Conservation (phyloP, 345 rosid species). For the Dipteronia sinensis region DNA sequence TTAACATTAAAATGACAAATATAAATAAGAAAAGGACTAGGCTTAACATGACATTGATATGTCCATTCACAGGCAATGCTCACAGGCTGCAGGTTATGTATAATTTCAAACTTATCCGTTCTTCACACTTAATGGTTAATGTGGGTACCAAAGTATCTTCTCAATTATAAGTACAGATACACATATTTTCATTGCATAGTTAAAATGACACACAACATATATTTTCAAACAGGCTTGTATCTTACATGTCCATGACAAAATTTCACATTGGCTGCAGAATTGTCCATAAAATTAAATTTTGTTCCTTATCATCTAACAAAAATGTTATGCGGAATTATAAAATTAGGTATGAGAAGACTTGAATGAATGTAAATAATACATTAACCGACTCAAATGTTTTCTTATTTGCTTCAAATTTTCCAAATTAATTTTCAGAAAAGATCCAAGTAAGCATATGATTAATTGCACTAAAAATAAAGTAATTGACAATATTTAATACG, state of each 20-base stretch:
- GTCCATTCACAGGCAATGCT: too few species aligned
- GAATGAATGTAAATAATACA: neutral
- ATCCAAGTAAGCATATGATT: neutral
- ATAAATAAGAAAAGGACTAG: neutral
- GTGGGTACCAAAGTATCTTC: neutral
- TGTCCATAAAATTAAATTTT: neutral
- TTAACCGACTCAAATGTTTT: neutral
- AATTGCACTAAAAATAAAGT: neutral
- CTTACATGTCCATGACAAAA: neutral
- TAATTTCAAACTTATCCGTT: too few species aligned
- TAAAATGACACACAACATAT: neutral
- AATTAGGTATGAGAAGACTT: neutral
- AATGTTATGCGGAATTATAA: neutral
- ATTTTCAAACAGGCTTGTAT: neutral
- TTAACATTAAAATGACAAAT: neutral
- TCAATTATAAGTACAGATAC: neutral
- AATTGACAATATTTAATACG: neutral
- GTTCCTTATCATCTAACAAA: neutral
- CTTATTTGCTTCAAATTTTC: neutral
- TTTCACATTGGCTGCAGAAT: neutral
- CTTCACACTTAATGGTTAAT: too few species aligned
- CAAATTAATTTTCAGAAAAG: neutral
- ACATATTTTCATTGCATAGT: neutral
- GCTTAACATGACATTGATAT: neutral
- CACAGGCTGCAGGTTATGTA: too few species aligned